Base-by-base conservation (phyloP, 257 asterid genomes). In the Ajuga chamaepitys region DNA sequence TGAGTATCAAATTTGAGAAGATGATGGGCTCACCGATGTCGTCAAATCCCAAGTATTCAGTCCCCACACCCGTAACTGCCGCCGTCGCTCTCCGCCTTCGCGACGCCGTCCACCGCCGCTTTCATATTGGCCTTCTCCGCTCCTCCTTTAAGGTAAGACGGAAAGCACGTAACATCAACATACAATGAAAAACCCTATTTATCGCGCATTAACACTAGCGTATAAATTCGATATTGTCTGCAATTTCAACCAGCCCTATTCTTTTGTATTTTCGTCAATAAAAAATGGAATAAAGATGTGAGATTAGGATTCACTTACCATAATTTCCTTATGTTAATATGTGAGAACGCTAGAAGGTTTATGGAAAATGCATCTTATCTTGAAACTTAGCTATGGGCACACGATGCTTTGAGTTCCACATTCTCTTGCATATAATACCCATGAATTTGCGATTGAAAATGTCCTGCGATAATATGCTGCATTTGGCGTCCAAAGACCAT, bases 51-150 rank as follows among this genome's bases (percentile, higher is more conserved):
- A 78, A 79, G 10, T 55, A 72, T 60, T 66, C 81, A 26, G 32
- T 73, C 66, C 67, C 84, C 62, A 61, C 75, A 55, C 48, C 77
- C 82, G n/a, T n/a, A n/a, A 70, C 95, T 73, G 77, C 79, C 76
- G 85, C 88, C 75, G 80, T 82, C 78, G 82, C 80, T 45, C 86
- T 84, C 83, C 94, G 91, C 80, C 77, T 84, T 13, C 65, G 78
- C 66, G 54, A 71, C 76, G 66, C 70, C 77, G 74, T 86, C 69
- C 86, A 68, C 82, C 85, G 73, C 86, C 89, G 83, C 68, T 65
- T 77, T 67, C 74, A 68, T 38, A 78, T 70, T 5, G 68, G 65
- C 16, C 72, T 75, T 56, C 85, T 81, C 66, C 83, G 71, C 68
- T 77, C 86, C 52, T 73, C 88, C 58, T 48, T 81, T 74, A 72